Evolutionary conservation across 257 asterid species (phyloP), one percentile per base, ranked within the genome.

Genomic region (Cinchona pubescens): DNA sequence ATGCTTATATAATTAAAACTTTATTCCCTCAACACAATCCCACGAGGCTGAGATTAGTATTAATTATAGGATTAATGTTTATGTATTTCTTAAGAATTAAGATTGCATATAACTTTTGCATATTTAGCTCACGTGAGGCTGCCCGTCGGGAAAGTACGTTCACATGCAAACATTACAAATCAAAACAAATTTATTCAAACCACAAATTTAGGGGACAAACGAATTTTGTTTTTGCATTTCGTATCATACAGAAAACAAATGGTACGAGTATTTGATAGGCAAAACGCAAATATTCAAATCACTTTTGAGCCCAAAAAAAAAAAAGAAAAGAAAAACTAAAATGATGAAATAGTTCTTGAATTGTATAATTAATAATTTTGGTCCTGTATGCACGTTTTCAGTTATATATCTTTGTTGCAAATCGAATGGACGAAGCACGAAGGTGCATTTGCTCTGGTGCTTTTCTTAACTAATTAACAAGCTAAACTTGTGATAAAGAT

Each of bases 101-200:
- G 68, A 56, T 56, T 42, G 9, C 60, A 6, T 59, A 19, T 23
- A 40, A 16, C 32, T 45, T 46, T 12, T 5, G 34, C 34, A 59
- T n/a, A 43, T 29, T 35, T 46, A 70, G 69, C 23, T 71, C 81
- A 78, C 81, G 74, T 71, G 81, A 71, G 51, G 18, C 45, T 75
- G 67, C 48, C 16, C 56, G 16, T 49, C 37, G 45, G 67, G 58
- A 63, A 62, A 35, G 73, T 78, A 78, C 77, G 60, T 78, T 78
- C 81, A 78, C 81, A 76, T 71, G 81, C 71, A 27, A 37, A 64
- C 42, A 38, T 46, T 59, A 71, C 81, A 63, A 77, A 71, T 70
- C 67, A 62, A 71, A 61, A 18, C 49, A 61, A 71, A 71, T 71
- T 71, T 55, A 63, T 71, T 37, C 25, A 55, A 55, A 61, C 46